Conservation (phyloP, 768 basidiomycete genomes). For the Suillus subalutaceus region DNA sequence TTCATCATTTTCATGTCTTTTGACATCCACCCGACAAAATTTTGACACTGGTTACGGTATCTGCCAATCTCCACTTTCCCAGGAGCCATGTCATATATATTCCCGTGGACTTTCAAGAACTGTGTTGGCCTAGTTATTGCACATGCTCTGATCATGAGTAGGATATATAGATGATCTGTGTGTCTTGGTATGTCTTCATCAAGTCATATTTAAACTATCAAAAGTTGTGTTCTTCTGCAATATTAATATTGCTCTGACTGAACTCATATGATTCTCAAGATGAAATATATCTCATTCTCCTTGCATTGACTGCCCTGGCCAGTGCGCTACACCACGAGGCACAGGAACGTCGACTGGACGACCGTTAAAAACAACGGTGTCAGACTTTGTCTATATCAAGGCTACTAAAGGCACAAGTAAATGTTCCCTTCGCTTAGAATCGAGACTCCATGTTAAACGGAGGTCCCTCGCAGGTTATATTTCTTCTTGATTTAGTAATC, state of each 20-base stretch:
- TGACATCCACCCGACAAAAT: not conserved
- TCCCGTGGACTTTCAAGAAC: slow-evolving; percentile 5
- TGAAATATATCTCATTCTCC: not conserved
- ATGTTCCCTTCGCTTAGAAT: slow-evolving; percentile 13
- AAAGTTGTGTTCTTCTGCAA: not conserved
- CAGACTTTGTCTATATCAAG: slow-evolving; percentile 62
- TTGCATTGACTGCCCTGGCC: slow-evolving; percentile 20
- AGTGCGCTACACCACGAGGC: slow-evolving; percentile 42
- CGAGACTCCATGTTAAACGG: too few relatives aligned
- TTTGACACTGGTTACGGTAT: not conserved
- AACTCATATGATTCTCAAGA: not conserved
- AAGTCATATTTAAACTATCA: slow-evolving; percentile 16
- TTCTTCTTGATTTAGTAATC: slow-evolving; percentile 39
- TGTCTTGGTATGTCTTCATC: slow-evolving; percentile 3
- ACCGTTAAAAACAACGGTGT: slow-evolving; percentile 45
- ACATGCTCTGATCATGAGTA: slow-evolving; percentile 19
- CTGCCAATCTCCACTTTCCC: slow-evolving; percentile 2
- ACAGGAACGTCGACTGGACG: slow-evolving; percentile 31
- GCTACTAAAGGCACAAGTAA: slow-evolving; percentile 65
- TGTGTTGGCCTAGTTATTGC: slow-evolving; percentile 10
- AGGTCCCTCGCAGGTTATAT: slow-evolving; percentile 26
- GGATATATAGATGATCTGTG: not conserved
- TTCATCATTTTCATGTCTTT: not conserved
- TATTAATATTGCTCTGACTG: not conserved
- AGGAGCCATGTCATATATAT: not conserved